Evolutionary conservation across 2,329 filamentous ascomycete genomes (phyloP), one percentile per base, ranked within the genome.

Genomic region (Pezicula carpinea): DNA sequence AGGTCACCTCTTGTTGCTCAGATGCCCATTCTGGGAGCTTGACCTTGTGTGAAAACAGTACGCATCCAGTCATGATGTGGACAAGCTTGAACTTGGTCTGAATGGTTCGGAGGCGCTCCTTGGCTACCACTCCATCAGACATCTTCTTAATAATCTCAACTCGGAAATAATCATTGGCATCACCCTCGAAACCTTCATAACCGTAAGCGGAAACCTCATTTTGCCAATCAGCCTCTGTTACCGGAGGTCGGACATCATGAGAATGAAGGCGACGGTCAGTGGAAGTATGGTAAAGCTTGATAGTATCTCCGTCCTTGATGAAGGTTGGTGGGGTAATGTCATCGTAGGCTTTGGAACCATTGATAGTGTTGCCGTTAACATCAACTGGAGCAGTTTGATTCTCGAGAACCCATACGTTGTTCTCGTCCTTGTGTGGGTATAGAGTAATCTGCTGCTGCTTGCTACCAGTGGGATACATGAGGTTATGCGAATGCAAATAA

Each of bases 1-100:
- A 99, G 17, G 92, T 97, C n/a, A 99, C 93, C 69, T 99, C 93
- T 67, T 99, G 93, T 68, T 99, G 93, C 67, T 97, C 93, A 44
- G 86, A 99, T 39, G 88, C 93, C 93, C 93, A 99, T 3, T 95
- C 90, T 3, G 93, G 93, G 49, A 99, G 83, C 74, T 99, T 99
- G 65, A 97, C 91, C 73, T 96, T 97, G 77, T 99, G 93, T 1
- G 92, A 97, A 75, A 99, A 99, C 19, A 99, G 77, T 11, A 85
- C 87, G 64, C 93, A 99, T 39, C 92, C 91, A 53, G 90, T 96
- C 93, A 99, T 97, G 65, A 96, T 72, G 64, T 99, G 93, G 29
- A 97, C 80, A 38, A 99, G 85, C 64, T 83, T 87, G 74, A 99
- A 99, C 72, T 97, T 97, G 59, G 90, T 90, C 70, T 99, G 85